A percentile compares a stretch with the other conserved stretches of the same genome.
These are phyloP conservation scores for Scheffersomyces coipomensis DNA, from an alignment of 805 yeast genomes.

Conservation along the genomic window DNA sequence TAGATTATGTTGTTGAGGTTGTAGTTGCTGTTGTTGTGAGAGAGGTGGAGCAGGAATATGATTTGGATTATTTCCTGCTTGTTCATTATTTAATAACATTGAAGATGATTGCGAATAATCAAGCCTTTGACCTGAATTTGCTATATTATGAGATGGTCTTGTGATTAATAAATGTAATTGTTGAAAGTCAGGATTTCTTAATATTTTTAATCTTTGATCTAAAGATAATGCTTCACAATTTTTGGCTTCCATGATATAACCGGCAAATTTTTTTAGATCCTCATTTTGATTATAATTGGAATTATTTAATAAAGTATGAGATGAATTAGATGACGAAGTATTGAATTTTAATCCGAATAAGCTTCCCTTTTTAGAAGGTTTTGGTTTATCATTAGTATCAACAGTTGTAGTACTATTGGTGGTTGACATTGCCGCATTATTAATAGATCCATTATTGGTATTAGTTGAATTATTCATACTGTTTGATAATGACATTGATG, in stretches of 20 bases:
- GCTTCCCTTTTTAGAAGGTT: constrained; percentile 29
- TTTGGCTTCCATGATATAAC: constrained; percentile 24
- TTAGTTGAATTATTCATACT: no score
- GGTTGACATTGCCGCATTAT: not conserved
- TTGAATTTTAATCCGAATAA: constrained; percentile 40
- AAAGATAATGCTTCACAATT: constrained; percentile 30
- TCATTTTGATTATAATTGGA: constrained; percentile 2
- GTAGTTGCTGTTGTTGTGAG: constrained; percentile 1
- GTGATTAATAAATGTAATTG: constrained; percentile 34
- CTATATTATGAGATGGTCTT: constrained; percentile 23
- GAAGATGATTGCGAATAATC: constrained; percentile 36
- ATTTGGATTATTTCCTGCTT: not conserved
- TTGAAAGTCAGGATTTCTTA: constrained; percentile 27
- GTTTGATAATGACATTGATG: not conserved
- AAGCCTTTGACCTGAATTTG: constrained; percentile 12
- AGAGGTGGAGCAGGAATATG: constrained; percentile 3
- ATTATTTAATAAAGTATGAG: not conserved
- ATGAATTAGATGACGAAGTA: constrained; percentile 6
- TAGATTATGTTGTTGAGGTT: constrained; percentile 10
- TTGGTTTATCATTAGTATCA: constrained; percentile 6
- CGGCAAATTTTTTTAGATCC: constrained; percentile 6
- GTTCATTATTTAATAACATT: constrained; percentile 23
- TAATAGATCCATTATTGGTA: not conserved
- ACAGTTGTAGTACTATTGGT: constrained; percentile 1
- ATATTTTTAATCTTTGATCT: constrained; percentile 31